Conservation (phyloP, 2,329 filamentous ascomycete genomes). For the Clonostachys chloroleuca region DNA sequence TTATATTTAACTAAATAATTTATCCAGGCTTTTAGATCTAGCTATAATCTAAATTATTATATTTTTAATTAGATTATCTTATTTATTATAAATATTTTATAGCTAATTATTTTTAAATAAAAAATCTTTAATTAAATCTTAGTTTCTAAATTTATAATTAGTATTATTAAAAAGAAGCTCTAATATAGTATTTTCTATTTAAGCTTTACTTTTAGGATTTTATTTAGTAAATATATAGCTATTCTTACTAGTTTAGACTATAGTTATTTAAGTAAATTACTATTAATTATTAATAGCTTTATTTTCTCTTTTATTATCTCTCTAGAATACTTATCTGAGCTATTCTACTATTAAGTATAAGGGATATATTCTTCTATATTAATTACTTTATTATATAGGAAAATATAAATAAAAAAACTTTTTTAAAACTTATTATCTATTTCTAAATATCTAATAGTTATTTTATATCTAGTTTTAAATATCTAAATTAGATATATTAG, state of each 20-base stretch:
- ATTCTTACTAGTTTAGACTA: not conserved
- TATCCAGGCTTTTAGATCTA: not conserved
- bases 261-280: constrained; percentile 1
- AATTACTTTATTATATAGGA: too few species aligned
- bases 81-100: not conserved
- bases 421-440: too few species aligned
- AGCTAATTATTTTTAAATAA: not conserved
- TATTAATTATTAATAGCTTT: constrained; percentile 1
- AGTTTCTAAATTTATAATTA: not conserved
- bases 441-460: too few species aligned
- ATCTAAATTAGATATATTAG: not conserved
- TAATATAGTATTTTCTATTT: too few species aligned
- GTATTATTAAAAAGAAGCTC: not conserved
- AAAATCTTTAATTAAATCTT: not conserved
- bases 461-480: too few species aligned
- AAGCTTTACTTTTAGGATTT: not conserved
- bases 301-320: not conserved
- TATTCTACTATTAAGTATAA: too few species aligned
- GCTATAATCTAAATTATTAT: not conserved
- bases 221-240: constrained; percentile 1
- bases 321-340: not conserved
- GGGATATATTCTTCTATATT: too few species aligned
- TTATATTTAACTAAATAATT: not conserved
- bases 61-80: not conserved
- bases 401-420: too few species aligned